A percentile compares a stretch with the other conserved stretches of the same genome.
Evolutionary conservation across 306 rosid genomes (phyloP).

Genomic region (Vigna mungo): DNA sequence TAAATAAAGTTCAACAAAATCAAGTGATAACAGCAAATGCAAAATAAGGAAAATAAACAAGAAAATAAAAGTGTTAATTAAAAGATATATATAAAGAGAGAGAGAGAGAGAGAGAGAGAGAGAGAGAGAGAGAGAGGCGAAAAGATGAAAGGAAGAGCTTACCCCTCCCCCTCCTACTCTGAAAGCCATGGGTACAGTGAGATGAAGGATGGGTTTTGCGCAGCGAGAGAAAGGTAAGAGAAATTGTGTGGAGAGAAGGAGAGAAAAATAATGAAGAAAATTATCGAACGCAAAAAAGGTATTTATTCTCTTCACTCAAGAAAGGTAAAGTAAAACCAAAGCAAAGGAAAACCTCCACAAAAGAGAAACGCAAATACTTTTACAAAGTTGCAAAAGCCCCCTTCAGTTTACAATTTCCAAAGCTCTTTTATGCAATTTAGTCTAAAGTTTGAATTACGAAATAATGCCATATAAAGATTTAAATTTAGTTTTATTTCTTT

Average conservation of each 20-base stretch:
- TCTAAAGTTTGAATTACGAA: no score
- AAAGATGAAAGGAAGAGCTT: conserved; percentile 34
- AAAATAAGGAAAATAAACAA: not conserved
- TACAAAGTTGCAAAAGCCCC: no score
- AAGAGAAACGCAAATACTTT: conserved; percentile 4
- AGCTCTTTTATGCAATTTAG: no score
- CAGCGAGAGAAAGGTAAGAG: conserved; percentile 25
- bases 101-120: no score
- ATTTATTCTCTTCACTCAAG: not conserved
- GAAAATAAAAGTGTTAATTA: no score
- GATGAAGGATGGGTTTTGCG: conserved; percentile 7
- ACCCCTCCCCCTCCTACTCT: conserved; percentile 65
- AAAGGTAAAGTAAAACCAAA: conserved; percentile 18
- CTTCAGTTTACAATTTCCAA: no score
- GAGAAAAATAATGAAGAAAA: not conserved
- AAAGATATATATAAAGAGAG: no score
- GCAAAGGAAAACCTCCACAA: not conserved
- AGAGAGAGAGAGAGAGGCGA: not conserved
- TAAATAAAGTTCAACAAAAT: conserved; percentile 11
- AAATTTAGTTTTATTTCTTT: no score
- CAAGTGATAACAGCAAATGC: conserved; percentile 11
- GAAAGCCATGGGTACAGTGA: conserved; percentile 64
- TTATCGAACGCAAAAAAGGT: not conserved
- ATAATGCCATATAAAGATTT: no score
- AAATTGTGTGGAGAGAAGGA: conserved; percentile 36